phyloP scores from a whole-genome alignment of 2,329 filamentous ascomycete genomes.

The Cercospora nicotianae region DNA sequence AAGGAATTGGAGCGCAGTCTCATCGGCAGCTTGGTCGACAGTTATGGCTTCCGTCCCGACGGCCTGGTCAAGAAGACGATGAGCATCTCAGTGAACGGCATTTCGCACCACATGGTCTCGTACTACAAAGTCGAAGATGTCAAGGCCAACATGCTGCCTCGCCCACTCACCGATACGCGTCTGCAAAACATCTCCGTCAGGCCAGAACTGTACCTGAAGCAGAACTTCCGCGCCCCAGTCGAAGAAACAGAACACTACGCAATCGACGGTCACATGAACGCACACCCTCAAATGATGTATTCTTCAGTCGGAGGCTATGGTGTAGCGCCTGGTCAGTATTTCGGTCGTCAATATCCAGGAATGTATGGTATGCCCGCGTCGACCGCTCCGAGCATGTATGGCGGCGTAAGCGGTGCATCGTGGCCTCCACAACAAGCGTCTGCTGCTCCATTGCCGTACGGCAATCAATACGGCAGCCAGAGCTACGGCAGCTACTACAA shows the following conservation, averaged over 20 bases:
- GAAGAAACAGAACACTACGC: constrained; percentile 42
- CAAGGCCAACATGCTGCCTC: constrained; percentile 58
- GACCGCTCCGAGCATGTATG: constrained; percentile 32
- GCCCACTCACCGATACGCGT: constrained; percentile 58
- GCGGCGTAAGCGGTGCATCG: constrained; percentile 31
- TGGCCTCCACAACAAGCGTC: constrained; percentile 32
- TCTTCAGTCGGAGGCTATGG: constrained; percentile 34
- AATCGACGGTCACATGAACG: constrained; percentile 38
- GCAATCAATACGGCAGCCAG: constrained; percentile 32
- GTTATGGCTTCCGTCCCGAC: constrained; percentile 79
- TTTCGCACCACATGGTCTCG: constrained; percentile 81
- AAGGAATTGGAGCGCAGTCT: constrained; percentile 59
- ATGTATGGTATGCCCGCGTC: constrained; percentile 35
- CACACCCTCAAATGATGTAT: constrained; percentile 40
- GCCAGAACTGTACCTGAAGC: constrained; percentile 42
- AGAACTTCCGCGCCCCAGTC: constrained; percentile 43
- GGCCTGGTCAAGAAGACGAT: constrained; percentile 93
- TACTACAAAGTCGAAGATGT: constrained; percentile 86
- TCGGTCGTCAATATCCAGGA: constrained; percentile 33
- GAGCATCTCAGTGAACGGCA: constrained; percentile 70
- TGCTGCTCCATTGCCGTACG: constrained; percentile 29
- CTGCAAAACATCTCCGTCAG: constrained; percentile 39
- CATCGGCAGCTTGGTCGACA: constrained; percentile 84
- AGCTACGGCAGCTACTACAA: constrained; percentile 34
- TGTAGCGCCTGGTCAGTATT: constrained; percentile 37